Evolutionary conservation across 1,139 yeast genomes (phyloP).

Genomic region (Komagataea norvegica): DNA sequence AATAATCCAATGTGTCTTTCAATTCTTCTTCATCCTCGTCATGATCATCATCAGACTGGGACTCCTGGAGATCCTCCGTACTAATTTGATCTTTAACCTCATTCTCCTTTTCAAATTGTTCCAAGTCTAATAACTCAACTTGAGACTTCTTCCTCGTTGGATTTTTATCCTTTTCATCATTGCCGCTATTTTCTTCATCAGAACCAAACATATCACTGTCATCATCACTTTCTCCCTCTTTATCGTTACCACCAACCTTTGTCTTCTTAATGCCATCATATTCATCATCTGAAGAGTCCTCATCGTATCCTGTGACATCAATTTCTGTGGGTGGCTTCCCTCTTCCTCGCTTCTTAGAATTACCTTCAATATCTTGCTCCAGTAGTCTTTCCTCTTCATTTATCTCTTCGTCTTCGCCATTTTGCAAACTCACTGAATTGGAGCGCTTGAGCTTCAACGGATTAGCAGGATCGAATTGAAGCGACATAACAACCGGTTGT

Average conservation of each 20-base stretch:
- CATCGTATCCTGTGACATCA: conserved; percentile 17
- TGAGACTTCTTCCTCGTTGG: conserved; percentile 1
- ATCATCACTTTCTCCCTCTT: conserved; percentile 11
- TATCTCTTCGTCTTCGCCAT: conserved; percentile 4
- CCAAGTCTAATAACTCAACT: conserved; percentile 14
- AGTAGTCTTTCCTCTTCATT: conserved; percentile 8
- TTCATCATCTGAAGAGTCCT: conserved; percentile 20
- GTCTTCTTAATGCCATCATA: conserved; percentile 1
- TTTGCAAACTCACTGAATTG: not conserved
- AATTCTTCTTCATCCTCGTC: conserved; percentile 9
- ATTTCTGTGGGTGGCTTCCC: conserved; percentile 7
- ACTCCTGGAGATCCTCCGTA: too few relatives aligned
- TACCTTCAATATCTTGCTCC: conserved; percentile 15
- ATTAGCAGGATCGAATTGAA: conserved; percentile 13
- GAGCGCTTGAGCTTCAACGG: conserved; percentile 11
- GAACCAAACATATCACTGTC: conserved; percentile 24
- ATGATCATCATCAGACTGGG: conserved; percentile 1
- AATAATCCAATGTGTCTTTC: conserved; percentile 11
- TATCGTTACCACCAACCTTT: conserved; percentile 1
- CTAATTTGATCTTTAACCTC: conserved; percentile 9
- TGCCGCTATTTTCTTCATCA: conserved; percentile 14
- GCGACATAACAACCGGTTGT: too few relatives aligned
- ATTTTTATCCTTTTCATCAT: not conserved
- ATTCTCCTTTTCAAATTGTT: conserved; percentile 16
- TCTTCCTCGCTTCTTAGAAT: conserved; percentile 6